Conservation (phyloP, 140 eudicot species). For the Oenanthe javanica region DNA sequence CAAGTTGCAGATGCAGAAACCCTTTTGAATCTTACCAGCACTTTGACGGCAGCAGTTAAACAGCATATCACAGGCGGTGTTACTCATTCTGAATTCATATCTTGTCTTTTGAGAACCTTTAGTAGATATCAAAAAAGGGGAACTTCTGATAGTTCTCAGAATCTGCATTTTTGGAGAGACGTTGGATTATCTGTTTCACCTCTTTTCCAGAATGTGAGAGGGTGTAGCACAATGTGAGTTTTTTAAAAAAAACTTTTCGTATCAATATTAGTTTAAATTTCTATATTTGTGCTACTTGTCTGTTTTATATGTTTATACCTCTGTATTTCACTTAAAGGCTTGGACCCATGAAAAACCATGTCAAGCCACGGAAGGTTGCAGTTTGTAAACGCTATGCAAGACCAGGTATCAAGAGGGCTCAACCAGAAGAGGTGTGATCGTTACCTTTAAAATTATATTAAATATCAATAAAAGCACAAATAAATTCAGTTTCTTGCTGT, state of each 20-base stretch:
- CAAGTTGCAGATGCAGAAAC: slow-evolving; percentile 14
- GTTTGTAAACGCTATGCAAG: slow-evolving; percentile 20
- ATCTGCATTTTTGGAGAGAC: neutral
- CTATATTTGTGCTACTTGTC: neutral
- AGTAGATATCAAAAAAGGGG: neutral
- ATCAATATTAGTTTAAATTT: neutral
- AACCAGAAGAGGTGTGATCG: slow-evolving; percentile 57
- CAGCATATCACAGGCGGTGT: neutral
- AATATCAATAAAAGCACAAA: neutral
- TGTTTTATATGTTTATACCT: neutral
- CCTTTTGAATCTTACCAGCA: slow-evolving; percentile 11
- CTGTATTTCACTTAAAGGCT: slow-evolving; percentile 28
- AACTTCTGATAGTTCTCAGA: neutral
- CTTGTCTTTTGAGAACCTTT: slow-evolving; percentile 7
- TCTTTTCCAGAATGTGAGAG: neutral
- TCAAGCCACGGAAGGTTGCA: slow-evolving; percentile 31
- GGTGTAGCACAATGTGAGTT: slow-evolving; percentile 12
- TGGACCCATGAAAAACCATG: slow-evolving; percentile 45
- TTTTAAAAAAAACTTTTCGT: neutral
- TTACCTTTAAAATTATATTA: neutral
- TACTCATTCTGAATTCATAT: slow-evolving; percentile 11
- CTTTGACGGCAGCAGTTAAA: slow-evolving; percentile 8
- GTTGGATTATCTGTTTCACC: slow-evolving; percentile 7
- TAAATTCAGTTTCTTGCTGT: neutral
- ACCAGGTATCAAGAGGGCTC: slow-evolving; percentile 13